These are phyloP conservation scores for Nakazawaea pomicola DNA, from an alignment of 805 yeast genomes.

Conservation along the genomic window DNA sequence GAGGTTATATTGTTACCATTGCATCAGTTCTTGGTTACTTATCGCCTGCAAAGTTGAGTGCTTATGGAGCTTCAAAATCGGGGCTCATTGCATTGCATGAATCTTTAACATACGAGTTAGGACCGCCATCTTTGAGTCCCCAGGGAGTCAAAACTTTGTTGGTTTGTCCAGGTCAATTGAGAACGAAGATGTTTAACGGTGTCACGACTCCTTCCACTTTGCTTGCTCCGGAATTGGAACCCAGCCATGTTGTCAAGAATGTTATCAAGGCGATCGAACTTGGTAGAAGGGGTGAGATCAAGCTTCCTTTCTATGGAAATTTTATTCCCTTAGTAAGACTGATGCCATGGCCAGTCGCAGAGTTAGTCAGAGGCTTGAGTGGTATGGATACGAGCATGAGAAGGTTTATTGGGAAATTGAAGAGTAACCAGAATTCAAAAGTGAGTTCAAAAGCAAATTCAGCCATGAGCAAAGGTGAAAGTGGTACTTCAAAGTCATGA, in stretches of 20 bases:
- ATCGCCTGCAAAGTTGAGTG: constrained; percentile 74
- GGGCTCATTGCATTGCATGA: constrained; percentile 84
- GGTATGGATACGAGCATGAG: constrained; percentile 58
- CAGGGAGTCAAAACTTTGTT: constrained; percentile 66
- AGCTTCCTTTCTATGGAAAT: constrained; percentile 72
- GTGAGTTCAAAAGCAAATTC: background rate
- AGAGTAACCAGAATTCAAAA: background rate
- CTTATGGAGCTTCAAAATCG: constrained; percentile 88
- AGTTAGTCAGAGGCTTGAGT: constrained; percentile 47
- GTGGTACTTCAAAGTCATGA: background rate
- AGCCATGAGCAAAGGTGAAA: background rate
- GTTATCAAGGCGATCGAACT: constrained; percentile 51
- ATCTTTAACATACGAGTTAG: constrained; percentile 66
- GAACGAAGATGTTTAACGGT: constrained; percentile 67
- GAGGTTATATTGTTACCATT: constrained; percentile 78
- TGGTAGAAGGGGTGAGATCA: constrained; percentile 67
- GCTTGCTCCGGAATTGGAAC: constrained; percentile 81
- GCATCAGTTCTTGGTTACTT: constrained; percentile 83
- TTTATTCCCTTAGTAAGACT: constrained; percentile 67
- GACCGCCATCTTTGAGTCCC: constrained; percentile 39
- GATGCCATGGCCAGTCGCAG: constrained; percentile 66
- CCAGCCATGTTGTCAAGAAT: constrained; percentile 54
- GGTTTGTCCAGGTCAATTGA: constrained; percentile 84
- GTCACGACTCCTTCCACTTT: constrained; percentile 69
- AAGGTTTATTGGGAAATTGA: constrained; percentile 21